A percentile compares a stretch with the other conserved stretches of the same genome.
These are phyloP conservation scores for Vitis riparia DNA, from an alignment of 164 flowering plant genomes.

Conservation along the genomic window DNA sequence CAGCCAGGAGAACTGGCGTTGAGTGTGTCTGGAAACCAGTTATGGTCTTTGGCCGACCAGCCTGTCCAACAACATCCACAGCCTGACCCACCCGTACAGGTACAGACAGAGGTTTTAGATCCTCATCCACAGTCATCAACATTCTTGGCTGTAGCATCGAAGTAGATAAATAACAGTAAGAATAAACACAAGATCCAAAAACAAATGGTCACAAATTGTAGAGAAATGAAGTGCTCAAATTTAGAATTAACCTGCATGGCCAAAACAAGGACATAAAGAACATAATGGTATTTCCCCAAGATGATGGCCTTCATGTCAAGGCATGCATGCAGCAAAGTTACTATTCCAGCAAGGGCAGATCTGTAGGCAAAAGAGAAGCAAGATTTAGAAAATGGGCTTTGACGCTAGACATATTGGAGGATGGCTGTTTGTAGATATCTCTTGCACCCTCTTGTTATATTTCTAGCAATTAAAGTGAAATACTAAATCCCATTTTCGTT, in stretches of 20 bases:
- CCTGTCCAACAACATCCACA: conserved; percentile 98
- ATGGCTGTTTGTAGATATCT: too few relatives aligned
- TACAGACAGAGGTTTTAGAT: conserved; percentile 84
- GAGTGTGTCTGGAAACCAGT: conserved; percentile 98
- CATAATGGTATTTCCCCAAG: conserved; percentile 88
- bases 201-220: background rate
- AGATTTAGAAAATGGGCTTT: background rate
- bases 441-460: too few relatives aligned
- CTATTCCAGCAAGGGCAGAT: conserved; percentile 86
- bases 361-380: conserved; percentile 31
- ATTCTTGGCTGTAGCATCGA: conserved; percentile 70
- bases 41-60: conserved; percentile 95
- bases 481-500: too few relatives aligned
- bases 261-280: conserved; percentile 81
- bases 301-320: conserved; percentile 90
- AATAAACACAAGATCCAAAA: background rate
- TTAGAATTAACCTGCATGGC: conserved; percentile 79
- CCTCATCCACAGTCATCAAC: conserved; percentile 91
- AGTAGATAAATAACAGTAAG: background rate
- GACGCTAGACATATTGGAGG: too few relatives aligned
- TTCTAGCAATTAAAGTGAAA: too few relatives aligned
- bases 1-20: conserved; percentile 93
- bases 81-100: conserved; percentile 98
- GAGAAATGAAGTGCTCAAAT: background rate
- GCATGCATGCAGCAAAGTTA: conserved; percentile 77